Evolutionary conservation across 2,329 filamentous ascomycete genomes (phyloP), one percentile per base, ranked within the genome.

Genomic region (Aspergillus novofumigatus): DNA sequence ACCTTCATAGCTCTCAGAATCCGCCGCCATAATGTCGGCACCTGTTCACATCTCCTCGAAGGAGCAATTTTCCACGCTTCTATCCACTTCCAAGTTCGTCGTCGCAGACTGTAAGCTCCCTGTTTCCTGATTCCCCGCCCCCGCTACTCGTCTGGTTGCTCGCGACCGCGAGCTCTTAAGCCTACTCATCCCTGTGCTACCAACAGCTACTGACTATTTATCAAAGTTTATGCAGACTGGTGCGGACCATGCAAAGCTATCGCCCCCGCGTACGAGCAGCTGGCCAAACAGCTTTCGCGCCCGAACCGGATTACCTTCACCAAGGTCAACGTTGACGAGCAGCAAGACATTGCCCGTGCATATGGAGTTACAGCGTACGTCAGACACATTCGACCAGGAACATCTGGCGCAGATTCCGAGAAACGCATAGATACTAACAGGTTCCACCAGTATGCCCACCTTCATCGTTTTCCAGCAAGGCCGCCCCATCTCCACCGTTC

Each of bases 381-480:
- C 41, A 29, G 6, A 41, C 11, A 41, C n/a, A 45, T 32, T 14
- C 25, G 10, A 17, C 47, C 17, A 29, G 7, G 49, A 8, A 11
- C 20, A 41, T 7, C 21, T 51, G 54, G 2, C 44, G 3, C 20
- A 7, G 10, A 23, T 11, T 10, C 10, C 14, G 21, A 45, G 20
- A 47, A 23, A 47, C 7, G 21, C 44, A 23, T 4, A 47, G 44
- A 49, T 10, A 58, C 56, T 57, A 41, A 58, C 42, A 35, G 14
- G 14, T 25, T 9, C 35, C n/a, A 20, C 49, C 38, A 83, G 82
- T 62, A 92, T 93, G 70, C 94, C 94, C 8, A 96, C 92, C n/a
- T 96, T 97, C 74, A 83, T 97, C 69, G 83, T 97, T 67, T 95
- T 91, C 79, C 88, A 88, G 66, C 83, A 88, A 69, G 88, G 86